Evolutionary conservation across 257 asterid species (phyloP).

Genomic region (Rehmannia glutinosa): DNA sequence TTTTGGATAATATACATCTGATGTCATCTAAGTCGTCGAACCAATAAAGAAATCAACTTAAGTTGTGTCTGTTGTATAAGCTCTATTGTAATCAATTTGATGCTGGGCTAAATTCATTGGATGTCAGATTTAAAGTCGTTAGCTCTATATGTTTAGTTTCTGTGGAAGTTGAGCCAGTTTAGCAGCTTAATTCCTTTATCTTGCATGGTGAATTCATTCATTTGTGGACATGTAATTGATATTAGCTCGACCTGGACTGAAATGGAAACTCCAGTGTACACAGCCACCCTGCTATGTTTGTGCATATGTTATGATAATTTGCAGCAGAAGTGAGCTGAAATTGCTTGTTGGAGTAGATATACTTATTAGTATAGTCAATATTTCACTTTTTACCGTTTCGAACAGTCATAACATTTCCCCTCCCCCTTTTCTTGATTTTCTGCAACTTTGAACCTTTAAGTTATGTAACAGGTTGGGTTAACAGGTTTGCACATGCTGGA

Average conservation of each 20-base stretch:
- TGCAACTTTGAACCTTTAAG: constrained; percentile 11
- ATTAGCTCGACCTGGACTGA: background rate
- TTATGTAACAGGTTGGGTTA: constrained; percentile 81
- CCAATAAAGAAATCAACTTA: background rate
- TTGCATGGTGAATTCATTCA: background rate
- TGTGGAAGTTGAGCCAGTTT: background rate
- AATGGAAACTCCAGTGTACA: background rate
- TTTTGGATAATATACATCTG: background rate
- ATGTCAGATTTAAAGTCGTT: background rate
- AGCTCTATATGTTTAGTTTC: background rate
- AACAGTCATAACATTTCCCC: background rate
- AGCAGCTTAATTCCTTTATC: background rate
- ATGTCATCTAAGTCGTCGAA: background rate
- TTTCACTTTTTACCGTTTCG: background rate
- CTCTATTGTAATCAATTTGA: background rate
- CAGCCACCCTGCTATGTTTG: background rate
- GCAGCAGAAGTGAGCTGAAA: background rate
- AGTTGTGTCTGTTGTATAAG: background rate
- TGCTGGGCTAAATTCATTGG: background rate
- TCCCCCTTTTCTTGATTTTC: background rate
- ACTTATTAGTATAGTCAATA: no score
- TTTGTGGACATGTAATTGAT: background rate
- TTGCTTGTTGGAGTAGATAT: constrained; percentile 3
- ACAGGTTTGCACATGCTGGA: constrained; percentile 94
- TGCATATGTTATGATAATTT: background rate